Conservation (phyloP, 2,329 filamentous ascomycete species). For the Aspergillus intermedius region DNA sequence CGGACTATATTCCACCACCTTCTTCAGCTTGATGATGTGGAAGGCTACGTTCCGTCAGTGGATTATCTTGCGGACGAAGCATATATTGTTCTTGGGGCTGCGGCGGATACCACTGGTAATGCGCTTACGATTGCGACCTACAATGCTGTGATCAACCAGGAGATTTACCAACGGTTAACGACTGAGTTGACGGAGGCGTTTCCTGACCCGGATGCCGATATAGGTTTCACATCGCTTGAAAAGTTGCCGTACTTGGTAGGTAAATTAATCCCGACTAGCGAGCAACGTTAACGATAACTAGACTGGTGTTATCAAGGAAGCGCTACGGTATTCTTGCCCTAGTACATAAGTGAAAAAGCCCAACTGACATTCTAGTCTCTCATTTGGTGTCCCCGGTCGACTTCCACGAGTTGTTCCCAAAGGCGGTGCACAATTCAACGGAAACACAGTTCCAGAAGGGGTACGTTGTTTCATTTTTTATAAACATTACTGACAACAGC, state of each 20-base stretch:
- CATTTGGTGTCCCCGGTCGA: constrained; percentile 26
- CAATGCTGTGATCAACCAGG: constrained; percentile 21
- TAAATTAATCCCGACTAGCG: not conserved
- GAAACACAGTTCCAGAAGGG: constrained; percentile 25
- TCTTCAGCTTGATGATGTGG: constrained; percentile 10
- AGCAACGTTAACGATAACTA: constrained; percentile 4
- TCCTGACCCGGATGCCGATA: constrained; percentile 18
- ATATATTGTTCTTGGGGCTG: constrained; percentile 22
- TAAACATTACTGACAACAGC: constrained; percentile 1
- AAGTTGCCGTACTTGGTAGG: constrained; percentile 30
- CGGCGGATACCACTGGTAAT: constrained; percentile 31
- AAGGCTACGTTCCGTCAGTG: constrained; percentile 13
- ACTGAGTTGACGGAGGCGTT: constrained; percentile 26
- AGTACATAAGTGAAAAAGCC: too few species aligned
- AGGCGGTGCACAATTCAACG: constrained; percentile 24
- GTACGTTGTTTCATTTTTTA: constrained; percentile 9
- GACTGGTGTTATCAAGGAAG: constrained; percentile 33
- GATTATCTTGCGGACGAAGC: constrained; percentile 23
- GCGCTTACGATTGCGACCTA: constrained; percentile 26
- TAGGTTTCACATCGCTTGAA: constrained; percentile 25
- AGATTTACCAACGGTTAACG: constrained; percentile 18
- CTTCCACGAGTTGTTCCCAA: constrained; percentile 30
- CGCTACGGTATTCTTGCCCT: constrained; percentile 18
- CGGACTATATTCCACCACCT: constrained; percentile 18
- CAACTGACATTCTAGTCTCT: constrained; percentile 12